phyloP scores from a whole-genome alignment of 768 basidiomycete genomes.

The Lyophyllum atratum region DNA sequence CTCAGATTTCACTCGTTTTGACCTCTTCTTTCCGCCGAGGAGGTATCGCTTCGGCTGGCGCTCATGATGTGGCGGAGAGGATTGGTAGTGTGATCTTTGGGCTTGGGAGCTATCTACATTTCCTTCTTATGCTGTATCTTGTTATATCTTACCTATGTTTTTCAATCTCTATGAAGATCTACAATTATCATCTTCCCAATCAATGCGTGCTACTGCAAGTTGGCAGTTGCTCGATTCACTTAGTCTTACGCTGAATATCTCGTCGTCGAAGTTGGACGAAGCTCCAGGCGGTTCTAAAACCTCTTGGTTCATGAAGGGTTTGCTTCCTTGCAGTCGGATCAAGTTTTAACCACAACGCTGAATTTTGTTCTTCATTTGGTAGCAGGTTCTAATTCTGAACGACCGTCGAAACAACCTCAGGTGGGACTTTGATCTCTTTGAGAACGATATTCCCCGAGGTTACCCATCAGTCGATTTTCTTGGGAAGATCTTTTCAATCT shows the following conservation, averaged over 20 bases:
- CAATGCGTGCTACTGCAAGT: no score
- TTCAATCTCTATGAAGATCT: no score
- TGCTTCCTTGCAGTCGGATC: neutral
- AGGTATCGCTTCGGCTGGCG: constrained; percentile 73
- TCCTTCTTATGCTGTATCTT: neutral
- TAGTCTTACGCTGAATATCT: no score
- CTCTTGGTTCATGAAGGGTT: neutral
- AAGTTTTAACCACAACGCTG: neutral
- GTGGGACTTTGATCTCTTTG: neutral
- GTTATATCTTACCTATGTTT: neutral
- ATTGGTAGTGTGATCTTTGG: constrained; percentile 28
- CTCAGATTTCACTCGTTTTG: constrained; percentile 40
- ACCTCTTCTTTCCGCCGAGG: constrained; percentile 48
- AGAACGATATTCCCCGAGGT: neutral
- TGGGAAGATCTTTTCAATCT: neutral
- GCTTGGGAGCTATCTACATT: constrained; percentile 38
- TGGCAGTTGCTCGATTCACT: no score
- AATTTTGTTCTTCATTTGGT: neutral
- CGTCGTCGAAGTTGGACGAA: no score
- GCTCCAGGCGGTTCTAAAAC: no score
- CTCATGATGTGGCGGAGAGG: constrained; percentile 58
- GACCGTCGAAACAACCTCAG: neutral
- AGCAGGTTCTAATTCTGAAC: neutral
- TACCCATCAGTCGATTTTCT: neutral
- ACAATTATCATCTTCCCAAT: no score